Base-by-base conservation (phyloP, 1,284 basidiomycete genomes). In the Sanguinoderma infundibulare region DNA sequence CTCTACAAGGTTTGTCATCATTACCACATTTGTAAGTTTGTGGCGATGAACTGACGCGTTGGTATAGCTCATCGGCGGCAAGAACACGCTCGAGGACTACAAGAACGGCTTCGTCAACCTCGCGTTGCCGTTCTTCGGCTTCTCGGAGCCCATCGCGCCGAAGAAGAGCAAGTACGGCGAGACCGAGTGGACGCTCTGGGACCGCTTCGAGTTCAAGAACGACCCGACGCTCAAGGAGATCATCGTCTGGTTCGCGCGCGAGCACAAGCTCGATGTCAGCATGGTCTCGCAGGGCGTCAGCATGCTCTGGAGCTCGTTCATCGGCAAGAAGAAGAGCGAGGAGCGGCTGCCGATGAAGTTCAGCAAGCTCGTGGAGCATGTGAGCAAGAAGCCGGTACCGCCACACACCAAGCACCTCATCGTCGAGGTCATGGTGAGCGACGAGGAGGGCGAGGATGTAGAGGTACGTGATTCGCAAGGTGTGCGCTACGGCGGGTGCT, bases 61-160 rank as follows among this genome's bases (percentile, higher is more conserved):
- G 8, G 17, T 61, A 3, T 69, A 95, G 95, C 84, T 99, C 75
- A 96, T 99, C 69, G 98, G 98, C 75, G 91, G 91, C 65, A 98
- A 98, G 85, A 87, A 82, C 72, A 92, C 94, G 72, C 82, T 98
- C 12, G 98, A 99, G 70, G 86, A 92, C 59, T 99, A 95, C 86
- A 98, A 98, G 85, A 99, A 99, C 72, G 95, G 95, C 44, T 99
- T 99, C 77, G 88, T 99, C 71, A 99, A 99, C 78, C 85, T 99
- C 53, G 98, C 98, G 5, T 79, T 99, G 60, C 98, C 98, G 3
- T 99, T 99, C 89, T 98, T 99, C 73, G 98, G 96, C 26, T 99
- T 99, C 83, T 98, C 96, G 1, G 98, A 99, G 73, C 98, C 98
- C 22, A 95, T 99, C 67, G 91, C 89, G 3, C 95, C 97, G n/a